A percentile compares a stretch with the other conserved stretches of the same genome.
Evolutionary conservation across 495 filamentous ascomycete species (phyloP).

Genomic region (Parmelia sp.): DNA sequence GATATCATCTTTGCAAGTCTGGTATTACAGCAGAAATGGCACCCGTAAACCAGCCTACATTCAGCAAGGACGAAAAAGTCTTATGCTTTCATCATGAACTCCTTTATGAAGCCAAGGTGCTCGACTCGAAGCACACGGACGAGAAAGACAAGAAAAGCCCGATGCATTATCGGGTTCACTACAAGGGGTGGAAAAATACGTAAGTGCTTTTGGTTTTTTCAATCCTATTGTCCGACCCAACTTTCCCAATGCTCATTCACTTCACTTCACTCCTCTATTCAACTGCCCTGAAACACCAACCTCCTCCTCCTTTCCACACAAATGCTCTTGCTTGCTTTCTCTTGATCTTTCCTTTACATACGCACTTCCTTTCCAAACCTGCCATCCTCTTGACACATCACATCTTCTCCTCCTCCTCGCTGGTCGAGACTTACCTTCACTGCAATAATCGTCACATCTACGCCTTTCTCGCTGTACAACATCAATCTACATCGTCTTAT

Average conservation of each 20-base stretch:
- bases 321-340: not conserved
- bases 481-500: not conserved
- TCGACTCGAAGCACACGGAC: slow-evolving; percentile 62
- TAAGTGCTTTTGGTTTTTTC: slow-evolving; percentile 41
- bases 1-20: not conserved
- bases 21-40: slow-evolving; percentile 44
- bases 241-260: not conserved
- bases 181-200: slow-evolving; percentile 99
- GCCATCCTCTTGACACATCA: not conserved
- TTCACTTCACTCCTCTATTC: slow-evolving; percentile 3
- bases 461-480: not conserved
- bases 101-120: slow-evolving; percentile 92
- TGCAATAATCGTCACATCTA: not conserved
- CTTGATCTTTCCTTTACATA: not conserved
- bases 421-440: not conserved
- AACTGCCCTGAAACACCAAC: slow-evolving; percentile 3
- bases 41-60: slow-evolving; percentile 54
- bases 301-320: not conserved
- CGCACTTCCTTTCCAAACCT: not conserved
- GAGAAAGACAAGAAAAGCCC: slow-evolving; percentile 65
- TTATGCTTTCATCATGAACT: slow-evolving; percentile 96
- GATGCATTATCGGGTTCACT: slow-evolving; percentile 86
- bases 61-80: slow-evolving; percentile 83
- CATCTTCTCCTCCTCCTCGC: not conserved
- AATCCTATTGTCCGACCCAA: slow-evolving; percentile 9